Evolutionary conservation across 495 filamentous ascomycete species (phyloP).

Genomic region (Penicillium paxilli): DNA sequence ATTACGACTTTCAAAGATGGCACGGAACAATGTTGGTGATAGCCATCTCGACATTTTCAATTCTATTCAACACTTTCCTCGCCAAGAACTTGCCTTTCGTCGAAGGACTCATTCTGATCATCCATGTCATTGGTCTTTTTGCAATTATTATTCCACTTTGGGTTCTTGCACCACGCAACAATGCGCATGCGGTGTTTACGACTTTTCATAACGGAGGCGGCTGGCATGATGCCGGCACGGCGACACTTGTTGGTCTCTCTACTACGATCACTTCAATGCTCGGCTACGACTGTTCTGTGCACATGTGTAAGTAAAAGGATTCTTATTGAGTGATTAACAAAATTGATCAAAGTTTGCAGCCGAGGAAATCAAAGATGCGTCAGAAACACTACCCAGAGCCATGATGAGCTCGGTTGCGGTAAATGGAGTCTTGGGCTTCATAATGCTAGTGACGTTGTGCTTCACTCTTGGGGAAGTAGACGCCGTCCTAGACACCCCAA

Average conservation of each 20-base stretch:
- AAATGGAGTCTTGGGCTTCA: constrained; percentile 48
- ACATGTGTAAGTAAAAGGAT: constrained; percentile 48
- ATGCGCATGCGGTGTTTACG: constrained; percentile 50
- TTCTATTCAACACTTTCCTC: constrained; percentile 57
- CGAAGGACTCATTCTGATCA: constrained; percentile 57
- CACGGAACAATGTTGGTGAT: constrained; percentile 62
- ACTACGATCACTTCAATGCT: constrained; percentile 52
- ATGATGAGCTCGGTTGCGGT: constrained; percentile 51
- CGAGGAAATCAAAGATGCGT: constrained; percentile 59
- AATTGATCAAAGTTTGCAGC: constrained; percentile 28
- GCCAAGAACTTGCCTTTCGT: constrained; percentile 54
- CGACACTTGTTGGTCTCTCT: constrained; percentile 56
- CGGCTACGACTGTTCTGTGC: constrained; percentile 57
- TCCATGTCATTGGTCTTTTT: constrained; percentile 64
- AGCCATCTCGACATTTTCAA: constrained; percentile 48
- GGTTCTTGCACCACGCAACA: constrained; percentile 49
- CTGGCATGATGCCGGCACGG: constrained; percentile 53
- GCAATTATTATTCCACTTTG: constrained; percentile 60
- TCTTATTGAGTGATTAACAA: neutral
- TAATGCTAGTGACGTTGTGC: constrained; percentile 53
- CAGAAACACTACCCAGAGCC: constrained; percentile 53
- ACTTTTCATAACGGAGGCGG: constrained; percentile 55
- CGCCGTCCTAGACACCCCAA: constrained; percentile 32
- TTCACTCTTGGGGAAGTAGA: constrained; percentile 55
- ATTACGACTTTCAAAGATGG: constrained; percentile 51